Conservation (phyloP, 331 rosid species). For the Malus hybrid region DNA sequence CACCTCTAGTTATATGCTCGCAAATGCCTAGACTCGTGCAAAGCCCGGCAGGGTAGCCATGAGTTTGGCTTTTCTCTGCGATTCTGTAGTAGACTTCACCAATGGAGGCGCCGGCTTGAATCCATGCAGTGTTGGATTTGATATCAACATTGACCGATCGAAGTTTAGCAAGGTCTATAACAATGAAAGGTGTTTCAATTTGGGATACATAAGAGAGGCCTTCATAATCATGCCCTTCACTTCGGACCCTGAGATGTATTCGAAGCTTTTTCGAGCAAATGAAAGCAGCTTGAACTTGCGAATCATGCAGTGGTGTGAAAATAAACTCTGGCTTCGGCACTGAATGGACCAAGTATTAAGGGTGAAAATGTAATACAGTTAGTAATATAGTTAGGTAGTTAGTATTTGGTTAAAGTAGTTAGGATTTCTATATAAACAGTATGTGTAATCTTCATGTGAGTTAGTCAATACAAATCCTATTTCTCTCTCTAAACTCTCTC, state of each 20-base stretch:
- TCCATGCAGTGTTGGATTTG: slow-evolving; percentile 38
- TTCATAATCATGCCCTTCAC: slow-evolving; percentile 76
- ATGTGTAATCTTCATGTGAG: no score
- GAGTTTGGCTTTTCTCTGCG: slow-evolving; percentile 38
- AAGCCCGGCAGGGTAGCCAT: slow-evolving; percentile 58
- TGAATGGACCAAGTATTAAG: slow-evolving; percentile 37
- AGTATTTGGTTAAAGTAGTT: no score
- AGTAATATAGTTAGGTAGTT: no score
- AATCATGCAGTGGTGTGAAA: slow-evolving; percentile 43
- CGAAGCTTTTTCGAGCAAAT: slow-evolving; percentile 50
- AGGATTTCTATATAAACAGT: no score
- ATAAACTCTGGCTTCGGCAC: slow-evolving; percentile 48
- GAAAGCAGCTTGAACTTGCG: slow-evolving; percentile 56
- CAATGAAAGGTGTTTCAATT: slow-evolving; percentile 46
- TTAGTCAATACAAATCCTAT: no score
- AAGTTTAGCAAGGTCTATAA: slow-evolving; percentile 44
- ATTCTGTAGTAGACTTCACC: slow-evolving; percentile 65
- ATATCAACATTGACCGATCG: slow-evolving; percentile 35
- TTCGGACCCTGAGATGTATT: slow-evolving; percentile 43
- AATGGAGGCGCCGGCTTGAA: slow-evolving; percentile 57
- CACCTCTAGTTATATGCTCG: slow-evolving; percentile 66
- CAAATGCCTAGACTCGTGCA: slow-evolving; percentile 62
- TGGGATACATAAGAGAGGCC: slow-evolving; percentile 55
- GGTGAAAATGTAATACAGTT: no score
- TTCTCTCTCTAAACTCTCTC: no score